Evolutionary conservation across 805 yeast species (phyloP).

Genomic region (Zygosaccharomyces bisporus): DNA sequence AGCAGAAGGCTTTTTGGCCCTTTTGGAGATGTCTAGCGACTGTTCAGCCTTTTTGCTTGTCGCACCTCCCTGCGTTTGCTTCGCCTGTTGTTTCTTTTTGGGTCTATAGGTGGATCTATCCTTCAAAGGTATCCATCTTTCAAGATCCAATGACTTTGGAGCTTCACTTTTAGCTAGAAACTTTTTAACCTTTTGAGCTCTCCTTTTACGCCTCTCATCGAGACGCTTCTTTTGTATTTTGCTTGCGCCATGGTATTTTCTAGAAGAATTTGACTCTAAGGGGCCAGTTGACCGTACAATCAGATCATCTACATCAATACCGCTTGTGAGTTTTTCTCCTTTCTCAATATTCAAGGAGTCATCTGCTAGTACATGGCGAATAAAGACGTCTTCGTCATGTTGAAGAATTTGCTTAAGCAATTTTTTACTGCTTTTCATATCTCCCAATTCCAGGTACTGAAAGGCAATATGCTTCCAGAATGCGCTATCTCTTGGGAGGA

Average conservation of each 20-base stretch:
- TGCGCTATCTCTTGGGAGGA: conserved; percentile 12
- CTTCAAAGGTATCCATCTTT: conserved; percentile 88
- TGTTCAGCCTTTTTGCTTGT: conserved; percentile 40
- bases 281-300: conserved; percentile 22
- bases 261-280: conserved; percentile 14
- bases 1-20: conserved; percentile 13
- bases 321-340: conserved; percentile 19
- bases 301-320: conserved; percentile 25
- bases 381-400: conserved; percentile 14
- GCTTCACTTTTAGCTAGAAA: conserved; percentile 18
- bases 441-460: conserved; percentile 24
- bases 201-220: conserved; percentile 20
- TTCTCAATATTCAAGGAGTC: conserved; percentile 15
- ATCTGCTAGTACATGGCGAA: conserved; percentile 12
- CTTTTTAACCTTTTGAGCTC: conserved; percentile 22
- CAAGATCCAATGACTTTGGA: conserved; percentile 53
- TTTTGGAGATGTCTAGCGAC: conserved; percentile 32
- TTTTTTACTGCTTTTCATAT: conserved; percentile 16
- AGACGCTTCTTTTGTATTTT: conserved; percentile 34
- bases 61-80: conserved; percentile 63
- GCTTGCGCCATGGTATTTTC: conserved; percentile 15
- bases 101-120: conserved; percentile 83
- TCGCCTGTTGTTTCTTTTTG: conserved; percentile 50
- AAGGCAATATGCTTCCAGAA: conserved; percentile 34
- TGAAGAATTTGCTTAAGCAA: conserved; percentile 17